These are phyloP conservation scores for Boletales sp. DNA, from an alignment of 768 basidiomycete genomes.

Conservation along the genomic window DNA sequence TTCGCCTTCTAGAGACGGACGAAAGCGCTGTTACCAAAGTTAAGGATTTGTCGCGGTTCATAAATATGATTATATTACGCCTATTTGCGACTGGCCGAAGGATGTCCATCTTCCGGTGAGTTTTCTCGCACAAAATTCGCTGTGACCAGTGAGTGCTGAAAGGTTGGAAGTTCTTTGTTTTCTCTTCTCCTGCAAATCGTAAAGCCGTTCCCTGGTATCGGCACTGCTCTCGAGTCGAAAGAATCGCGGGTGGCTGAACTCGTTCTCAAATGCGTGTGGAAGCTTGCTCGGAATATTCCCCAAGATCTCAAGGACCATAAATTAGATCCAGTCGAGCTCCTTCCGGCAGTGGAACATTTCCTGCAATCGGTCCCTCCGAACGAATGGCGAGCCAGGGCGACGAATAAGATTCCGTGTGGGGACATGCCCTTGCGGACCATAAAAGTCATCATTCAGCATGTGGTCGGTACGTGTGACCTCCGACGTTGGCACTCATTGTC, in stretches of 20 bases:
- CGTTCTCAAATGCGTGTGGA: conserved; percentile 97
- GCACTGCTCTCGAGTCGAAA: conserved; percentile 68
- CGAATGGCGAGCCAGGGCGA: conserved; percentile 91
- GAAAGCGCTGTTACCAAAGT: conserved; percentile 79
- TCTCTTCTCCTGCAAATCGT: conserved; percentile 76
- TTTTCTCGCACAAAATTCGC: not conserved
- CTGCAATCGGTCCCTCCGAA: conserved; percentile 90
- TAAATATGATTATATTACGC: conserved; percentile 97
- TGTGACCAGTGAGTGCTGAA: conserved; percentile 1
- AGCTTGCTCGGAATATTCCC: conserved; percentile 90
- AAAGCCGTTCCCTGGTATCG: conserved; percentile 77
- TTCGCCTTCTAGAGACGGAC: conserved; percentile 91
- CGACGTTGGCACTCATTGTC: not conserved
- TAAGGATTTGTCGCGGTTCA: conserved; percentile 91
- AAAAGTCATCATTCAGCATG: conserved; percentile 97
- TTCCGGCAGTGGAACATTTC: conserved; percentile 92
- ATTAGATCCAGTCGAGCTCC: conserved; percentile 83
- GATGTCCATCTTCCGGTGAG: conserved; percentile 89
- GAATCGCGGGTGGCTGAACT: conserved; percentile 90
- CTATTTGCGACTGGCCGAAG: conserved; percentile 87
- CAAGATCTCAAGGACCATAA: conserved; percentile 79
- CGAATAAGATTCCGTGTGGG: conserved; percentile 88
- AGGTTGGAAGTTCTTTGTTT: conserved; percentile 52
- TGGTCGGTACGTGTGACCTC: conserved; percentile 70
- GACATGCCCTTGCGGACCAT: conserved; percentile 98